Conservation (phyloP, 345 rosid genomes). For the Pistacia atlantica region DNA sequence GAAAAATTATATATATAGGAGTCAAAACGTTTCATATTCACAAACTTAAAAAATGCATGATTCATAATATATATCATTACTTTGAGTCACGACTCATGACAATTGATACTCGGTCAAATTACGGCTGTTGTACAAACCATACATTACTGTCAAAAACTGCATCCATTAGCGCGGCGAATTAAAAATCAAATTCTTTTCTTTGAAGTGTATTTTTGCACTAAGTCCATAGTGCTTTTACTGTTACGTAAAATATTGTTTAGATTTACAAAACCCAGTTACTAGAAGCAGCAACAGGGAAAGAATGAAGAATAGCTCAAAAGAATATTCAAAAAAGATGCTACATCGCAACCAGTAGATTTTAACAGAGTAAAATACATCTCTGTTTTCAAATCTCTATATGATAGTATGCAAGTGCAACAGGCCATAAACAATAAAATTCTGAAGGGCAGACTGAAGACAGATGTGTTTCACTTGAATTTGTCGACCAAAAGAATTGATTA, state of each 20-base stretch:
- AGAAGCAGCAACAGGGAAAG: not conserved
- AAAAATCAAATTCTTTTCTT: not conserved
- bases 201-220: not conserved
- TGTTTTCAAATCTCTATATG: no score
- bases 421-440: no score
- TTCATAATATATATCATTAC: no score
- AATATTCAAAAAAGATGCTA: not conserved
- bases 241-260: not conserved
- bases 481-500: no score
- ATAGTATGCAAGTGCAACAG: no score
- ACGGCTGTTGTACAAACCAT: constrained; percentile 2
- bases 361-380: no score
- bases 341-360: no score
- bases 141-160: not conserved
- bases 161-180: not conserved
- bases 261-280: not conserved
- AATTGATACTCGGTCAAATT: not conserved
- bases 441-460: no score
- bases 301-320: not conserved
- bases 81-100: not conserved
- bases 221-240: not conserved
- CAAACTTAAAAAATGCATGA: no score
- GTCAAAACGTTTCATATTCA: no score
- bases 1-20: no score
- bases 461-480: no score